Conservation (phyloP, 345 rosid genomes). For the Noccaea caerulescens region DNA sequence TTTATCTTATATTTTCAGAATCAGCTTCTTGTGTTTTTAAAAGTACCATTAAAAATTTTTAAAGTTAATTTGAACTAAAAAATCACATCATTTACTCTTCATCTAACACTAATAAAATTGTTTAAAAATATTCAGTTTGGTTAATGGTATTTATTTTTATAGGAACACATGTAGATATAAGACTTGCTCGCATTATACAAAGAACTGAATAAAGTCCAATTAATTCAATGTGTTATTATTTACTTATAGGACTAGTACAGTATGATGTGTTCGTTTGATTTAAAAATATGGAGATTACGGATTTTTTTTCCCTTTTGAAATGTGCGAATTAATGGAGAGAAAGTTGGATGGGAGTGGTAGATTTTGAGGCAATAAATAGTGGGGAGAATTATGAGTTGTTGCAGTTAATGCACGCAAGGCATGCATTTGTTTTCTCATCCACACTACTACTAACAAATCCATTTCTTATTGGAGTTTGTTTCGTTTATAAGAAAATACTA, state of each 20-base stretch:
- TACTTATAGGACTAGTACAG: neutral
- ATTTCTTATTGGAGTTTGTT: slow-evolving; percentile 40
- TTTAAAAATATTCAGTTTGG: neutral
- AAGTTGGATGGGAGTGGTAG: slow-evolving; percentile 42
- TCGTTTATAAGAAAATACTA: slow-evolving; percentile 15
- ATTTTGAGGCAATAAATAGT: slow-evolving; percentile 45
- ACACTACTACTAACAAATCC: slow-evolving; percentile 24
- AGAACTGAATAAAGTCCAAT: neutral
- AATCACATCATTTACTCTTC: neutral
- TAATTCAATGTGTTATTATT: neutral
- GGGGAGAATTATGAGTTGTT: slow-evolving; percentile 44
- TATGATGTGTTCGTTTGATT: neutral
- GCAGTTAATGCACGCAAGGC: slow-evolving; percentile 42
- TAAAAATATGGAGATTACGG: neutral
- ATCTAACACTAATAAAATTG: neutral
- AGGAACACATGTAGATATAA: neutral
- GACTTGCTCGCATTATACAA: neutral
- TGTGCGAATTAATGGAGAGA: slow-evolving; percentile 35
- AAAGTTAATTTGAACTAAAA: neutral
- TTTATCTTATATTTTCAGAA: neutral
- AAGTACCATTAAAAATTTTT: too few relatives aligned
- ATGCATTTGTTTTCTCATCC: slow-evolving; percentile 43
- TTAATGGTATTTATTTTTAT: neutral
- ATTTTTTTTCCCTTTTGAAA: neutral
- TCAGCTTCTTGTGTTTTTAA: neutral